Evolutionary conservation across 352 stramenopile species (phyloP).

Genomic region (Globisporangium orthogonon): DNA sequence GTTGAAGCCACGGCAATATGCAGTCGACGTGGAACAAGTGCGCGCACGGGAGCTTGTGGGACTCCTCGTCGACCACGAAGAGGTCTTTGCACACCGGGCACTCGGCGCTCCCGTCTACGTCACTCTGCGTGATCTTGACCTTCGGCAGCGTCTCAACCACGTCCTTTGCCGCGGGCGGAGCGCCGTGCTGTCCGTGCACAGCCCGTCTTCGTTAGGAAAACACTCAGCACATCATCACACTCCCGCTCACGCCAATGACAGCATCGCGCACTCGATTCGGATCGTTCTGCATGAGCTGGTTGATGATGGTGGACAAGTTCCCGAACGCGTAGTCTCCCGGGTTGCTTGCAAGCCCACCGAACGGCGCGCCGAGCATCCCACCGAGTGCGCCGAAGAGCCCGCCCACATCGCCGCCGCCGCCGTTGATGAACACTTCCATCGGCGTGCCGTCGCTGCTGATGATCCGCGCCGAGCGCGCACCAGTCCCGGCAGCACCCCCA

Average conservation of each 20-base stretch:
- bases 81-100: conserved; percentile 86
- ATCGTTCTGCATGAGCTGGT: conserved; percentile 88
- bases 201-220: not conserved
- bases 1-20: conserved; percentile 83
- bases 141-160: conserved; percentile 70
- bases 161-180: conserved; percentile 68
- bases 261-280: conserved; percentile 51
- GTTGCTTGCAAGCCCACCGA: conserved; percentile 47
- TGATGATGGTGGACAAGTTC: conserved; percentile 80
- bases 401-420: conserved; percentile 23
- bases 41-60: conserved; percentile 62
- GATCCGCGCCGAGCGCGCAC: conserved; percentile 34
- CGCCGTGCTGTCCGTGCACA: conserved; percentile 48
- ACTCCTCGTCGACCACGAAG: conserved; percentile 74
- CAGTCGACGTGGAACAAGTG: conserved; percentile 83
- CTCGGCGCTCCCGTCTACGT: conserved; percentile 73
- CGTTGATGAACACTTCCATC: conserved; percentile 64
- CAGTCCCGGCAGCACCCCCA: conserved; percentile 11
- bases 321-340: conserved; percentile 81
- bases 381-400: conserved; percentile 56
- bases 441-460: conserved; percentile 61
- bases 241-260: not conserved
- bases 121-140: conserved; percentile 60
- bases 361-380: conserved; percentile 33
- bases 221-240: not conserved